Base-by-base conservation (phyloP, 1,284 basidiomycete genomes). In the Pulchroboletus neoregius region DNA sequence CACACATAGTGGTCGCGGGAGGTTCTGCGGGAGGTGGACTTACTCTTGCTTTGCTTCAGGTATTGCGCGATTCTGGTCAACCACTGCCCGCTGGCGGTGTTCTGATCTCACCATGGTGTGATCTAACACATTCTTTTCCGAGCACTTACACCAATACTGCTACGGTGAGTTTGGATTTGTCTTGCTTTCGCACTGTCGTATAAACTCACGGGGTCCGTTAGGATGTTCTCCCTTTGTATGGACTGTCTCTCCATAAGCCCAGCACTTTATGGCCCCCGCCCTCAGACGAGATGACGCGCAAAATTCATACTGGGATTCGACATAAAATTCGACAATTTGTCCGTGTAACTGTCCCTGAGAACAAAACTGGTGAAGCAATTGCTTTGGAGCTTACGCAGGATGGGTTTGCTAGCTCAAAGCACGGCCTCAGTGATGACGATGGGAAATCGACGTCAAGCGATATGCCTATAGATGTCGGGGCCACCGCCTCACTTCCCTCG, bases 11-110 rank as follows among this genome's bases (percentile, higher is more conserved):
- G 9, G 68, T 96, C 33, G 85, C 86, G 0, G 96, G 96, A 1
- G 94, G 96, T 67, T 95, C 92, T 22, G 95, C 96, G 0, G 96
- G 96, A 5, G 96, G 94, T 4, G 94, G 93, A 0, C 71, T 98
- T 11, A 78, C 81, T 0, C 71, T 97, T 42, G 87, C 93, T 0
- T 71, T 97, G 15, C 74, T 99, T 2, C 92, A 95, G 65, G 79
- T 96, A n/a, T 78, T 99, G 30, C 86, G 96, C 3, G 96, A 99
- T 66, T 71, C 80, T 1, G 84, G 80, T 0, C 71, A 96, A 20
- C 92, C 92, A 2, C 58, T 81, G 39, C 95, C 94, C 0, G 91
- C 93, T 2, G 94, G 91, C 6, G 90, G 80, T 1, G 74, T 93
- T 5, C 69, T 94, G 24, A 85, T 95, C 52, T 92, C 89, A 24